Conservation (phyloP, 2,329 filamentous ascomycete species). For the Colletotrichum salicis region DNA sequence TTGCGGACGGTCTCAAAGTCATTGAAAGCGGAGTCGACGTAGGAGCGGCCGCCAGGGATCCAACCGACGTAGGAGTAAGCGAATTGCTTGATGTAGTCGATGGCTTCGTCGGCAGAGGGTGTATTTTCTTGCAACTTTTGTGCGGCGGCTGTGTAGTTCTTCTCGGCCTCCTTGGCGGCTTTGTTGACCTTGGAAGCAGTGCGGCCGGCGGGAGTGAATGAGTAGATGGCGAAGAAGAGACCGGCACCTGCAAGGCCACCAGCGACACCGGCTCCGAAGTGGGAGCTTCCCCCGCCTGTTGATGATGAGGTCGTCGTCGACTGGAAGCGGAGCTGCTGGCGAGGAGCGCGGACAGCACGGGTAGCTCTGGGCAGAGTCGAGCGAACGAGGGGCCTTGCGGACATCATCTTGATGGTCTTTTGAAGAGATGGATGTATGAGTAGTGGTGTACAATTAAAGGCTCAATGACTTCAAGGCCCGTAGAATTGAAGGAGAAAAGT, state of each 20-base stretch:
- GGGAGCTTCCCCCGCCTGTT: conserved; percentile 41
- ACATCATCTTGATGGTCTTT: conserved; percentile 41
- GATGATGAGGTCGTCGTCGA: conserved; percentile 49
- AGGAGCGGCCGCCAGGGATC: conserved; percentile 76
- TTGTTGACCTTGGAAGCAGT: conserved; percentile 57
- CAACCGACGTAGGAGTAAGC: conserved; percentile 76
- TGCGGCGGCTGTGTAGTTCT: conserved; percentile 69
- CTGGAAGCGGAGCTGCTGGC: conserved; percentile 52
- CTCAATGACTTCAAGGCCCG: not conserved
- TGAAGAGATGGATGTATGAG: not conserved
- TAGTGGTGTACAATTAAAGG: not conserved
- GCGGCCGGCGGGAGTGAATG: conserved; percentile 55
- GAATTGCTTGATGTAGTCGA: conserved; percentile 72
- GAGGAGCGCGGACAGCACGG: conserved; percentile 40
- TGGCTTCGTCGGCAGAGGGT: conserved; percentile 73
- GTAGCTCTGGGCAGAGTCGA: conserved; percentile 42
- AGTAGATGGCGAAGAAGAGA: conserved; percentile 56
- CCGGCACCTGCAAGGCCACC: conserved; percentile 57
- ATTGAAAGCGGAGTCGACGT: conserved; percentile 76
- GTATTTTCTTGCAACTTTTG: conserved; percentile 70
- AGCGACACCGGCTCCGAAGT: conserved; percentile 53
- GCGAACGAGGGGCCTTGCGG: conserved; percentile 44
- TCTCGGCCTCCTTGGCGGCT: conserved; percentile 64
- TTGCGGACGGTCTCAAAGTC: conserved; percentile 75
- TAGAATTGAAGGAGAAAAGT: not conserved